Conservation (phyloP, 495 filamentous ascomycete species). For the Glonium stellatum region DNA sequence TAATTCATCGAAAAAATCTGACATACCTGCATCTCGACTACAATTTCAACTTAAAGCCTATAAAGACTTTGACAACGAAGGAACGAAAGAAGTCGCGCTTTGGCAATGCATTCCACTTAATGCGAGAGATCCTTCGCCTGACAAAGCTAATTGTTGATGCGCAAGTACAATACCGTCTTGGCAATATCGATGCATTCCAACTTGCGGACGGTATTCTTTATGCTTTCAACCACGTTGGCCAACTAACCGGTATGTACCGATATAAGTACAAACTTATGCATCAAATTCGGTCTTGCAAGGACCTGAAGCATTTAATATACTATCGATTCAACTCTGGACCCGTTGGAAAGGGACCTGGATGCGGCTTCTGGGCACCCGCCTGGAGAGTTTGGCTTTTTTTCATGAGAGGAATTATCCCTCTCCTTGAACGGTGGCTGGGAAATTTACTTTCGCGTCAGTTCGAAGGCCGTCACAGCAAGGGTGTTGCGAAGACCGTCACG, state of each 20-base stretch:
- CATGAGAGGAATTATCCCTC: conserved; percentile 95
- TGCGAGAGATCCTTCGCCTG: conserved; percentile 96
- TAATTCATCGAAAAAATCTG: conserved; percentile 97
- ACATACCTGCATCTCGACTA: conserved; percentile 99
- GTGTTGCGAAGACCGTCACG: conserved; percentile 97
- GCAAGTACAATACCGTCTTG: conserved; percentile 94
- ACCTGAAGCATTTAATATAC: conserved; percentile 98
- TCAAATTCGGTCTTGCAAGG: conserved; percentile 98
- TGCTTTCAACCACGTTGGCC: conserved; percentile 98
- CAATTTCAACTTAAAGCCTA: conserved; percentile 99
- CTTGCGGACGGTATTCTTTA: conserved; percentile 97
- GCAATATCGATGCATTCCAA: conserved; percentile 99
- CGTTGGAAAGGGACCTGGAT: conserved; percentile 95
- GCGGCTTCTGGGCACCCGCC: conserved; percentile 98
- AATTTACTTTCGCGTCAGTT: conserved; percentile 96
- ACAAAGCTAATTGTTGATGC: conserved; percentile 99
- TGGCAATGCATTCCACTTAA: conserved; percentile 98
- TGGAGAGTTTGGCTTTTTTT: conserved; percentile 99
- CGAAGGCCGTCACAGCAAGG: conserved; percentile 97
- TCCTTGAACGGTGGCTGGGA: conserved; percentile 95
- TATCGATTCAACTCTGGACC: conserved; percentile 98
- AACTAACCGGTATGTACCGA: conserved; percentile 98
- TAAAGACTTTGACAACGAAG: conserved; percentile 98
- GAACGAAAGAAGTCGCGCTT: conserved; percentile 99
- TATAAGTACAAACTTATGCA: conserved; percentile 99